Base-by-base conservation (phyloP, 257 asterid genomes). In the Oldenlandia corymbosa region DNA sequence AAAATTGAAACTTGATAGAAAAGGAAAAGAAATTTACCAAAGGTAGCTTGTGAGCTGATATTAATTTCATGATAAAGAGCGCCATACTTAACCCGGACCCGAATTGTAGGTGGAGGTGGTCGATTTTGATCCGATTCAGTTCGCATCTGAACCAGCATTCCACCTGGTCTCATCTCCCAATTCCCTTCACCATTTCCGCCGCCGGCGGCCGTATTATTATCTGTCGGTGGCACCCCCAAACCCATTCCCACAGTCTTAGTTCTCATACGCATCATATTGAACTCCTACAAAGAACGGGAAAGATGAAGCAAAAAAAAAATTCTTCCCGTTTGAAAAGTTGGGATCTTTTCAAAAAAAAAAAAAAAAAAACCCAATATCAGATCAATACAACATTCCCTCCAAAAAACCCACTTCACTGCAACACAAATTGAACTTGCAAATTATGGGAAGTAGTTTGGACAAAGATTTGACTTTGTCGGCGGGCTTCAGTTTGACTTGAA, bases 131-230 rank as follows among this genome's bases (percentile, higher is more conserved):
- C 85, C 59, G 60, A 50, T 63, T 80, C 80, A 23, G 73, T 66
- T 55, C 81, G 73, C 52, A 70, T 79, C 72, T 79, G 84, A 21
- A 79, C 84, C 70, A 79, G 73, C 84, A 79, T 79, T 61, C 85
- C 85, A 27, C 85, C 80, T 2, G 85, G 85, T 65, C 85, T 71
- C 72, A 80, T 59, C 76, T 80, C 85, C 83, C 85, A 80, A 54
- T 74, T 57, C 39, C 69, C 75, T 28, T 63, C 69, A 48, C 18
- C 73, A 6, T 51, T 71, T 1, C 58, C 63, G 63, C 66, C 62
- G 54, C 55, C 65, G 1, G 31, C 41, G 16, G 30, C 49, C 6
- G 47, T 42, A 9, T 48, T 47, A 27, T 21, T 53, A 54, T 56
- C 65, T 53, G 56, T 55, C 62, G 56, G 62, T 30, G 62, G 66